Evolutionary conservation across 208 protist genomes (phyloP).

Genomic region (Acanthamoeba castellanii): DNA sequence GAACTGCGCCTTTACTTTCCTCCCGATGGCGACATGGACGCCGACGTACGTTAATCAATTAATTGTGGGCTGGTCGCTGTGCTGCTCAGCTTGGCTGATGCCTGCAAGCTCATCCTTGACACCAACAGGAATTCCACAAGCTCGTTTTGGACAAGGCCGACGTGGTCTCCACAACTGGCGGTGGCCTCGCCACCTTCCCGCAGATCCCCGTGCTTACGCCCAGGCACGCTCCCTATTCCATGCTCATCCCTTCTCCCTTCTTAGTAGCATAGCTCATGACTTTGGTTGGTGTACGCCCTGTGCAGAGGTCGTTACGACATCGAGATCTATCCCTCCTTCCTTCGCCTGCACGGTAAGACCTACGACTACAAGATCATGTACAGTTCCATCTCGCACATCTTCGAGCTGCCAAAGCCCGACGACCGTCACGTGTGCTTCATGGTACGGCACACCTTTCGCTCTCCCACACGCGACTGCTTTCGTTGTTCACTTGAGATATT

Average conservation of each 20-base stretch:
- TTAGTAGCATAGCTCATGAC: background rate
- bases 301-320: conserved; percentile 86
- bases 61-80: background rate
- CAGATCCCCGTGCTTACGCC: conserved; percentile 78
- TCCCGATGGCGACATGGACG: conserved; percentile 57
- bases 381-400: conserved; percentile 79
- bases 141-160: conserved; percentile 72
- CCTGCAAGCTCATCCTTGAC: background rate
- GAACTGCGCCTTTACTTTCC: conserved; percentile 82
- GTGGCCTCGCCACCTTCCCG: conserved; percentile 77
- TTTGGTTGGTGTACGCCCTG: background rate
- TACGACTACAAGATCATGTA: conserved; percentile 87
- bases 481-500: background rate
- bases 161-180: conserved; percentile 76
- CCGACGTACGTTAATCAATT: background rate
- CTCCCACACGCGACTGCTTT: background rate
- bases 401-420: conserved; percentile 80
- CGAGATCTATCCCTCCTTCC: conserved; percentile 83
- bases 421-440: conserved; percentile 81
- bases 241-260: background rate
- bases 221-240: background rate
- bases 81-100: background rate
- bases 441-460: background rate
- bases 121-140: conserved; percentile 78
- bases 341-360: conserved; percentile 86